phyloP scores from a whole-genome alignment of 2,329 filamentous ascomycete species.

The Claviceps lovelessii region DNA sequence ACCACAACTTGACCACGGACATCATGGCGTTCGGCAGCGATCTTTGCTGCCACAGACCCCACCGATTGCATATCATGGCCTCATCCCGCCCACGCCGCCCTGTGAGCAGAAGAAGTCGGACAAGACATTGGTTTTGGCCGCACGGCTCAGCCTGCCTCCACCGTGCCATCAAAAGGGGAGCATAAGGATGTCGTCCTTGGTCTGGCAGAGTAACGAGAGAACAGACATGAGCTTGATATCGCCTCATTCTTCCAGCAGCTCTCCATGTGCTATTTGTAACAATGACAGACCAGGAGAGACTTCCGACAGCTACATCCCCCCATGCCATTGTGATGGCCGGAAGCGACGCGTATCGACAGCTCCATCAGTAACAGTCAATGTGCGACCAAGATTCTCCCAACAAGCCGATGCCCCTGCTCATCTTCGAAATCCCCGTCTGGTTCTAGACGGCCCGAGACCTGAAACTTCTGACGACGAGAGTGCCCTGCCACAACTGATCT shows the following conservation, averaged over 20 bases:
- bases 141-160: not conserved
- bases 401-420: too few relatives aligned
- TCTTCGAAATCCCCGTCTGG: not conserved
- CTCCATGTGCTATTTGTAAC: not conserved
- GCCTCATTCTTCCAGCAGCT: too few relatives aligned
- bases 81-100: slow-evolving; percentile 17
- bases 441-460: not conserved
- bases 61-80: slow-evolving; percentile 18
- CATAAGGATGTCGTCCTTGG: not conserved
- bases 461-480: slow-evolving; percentile 6
- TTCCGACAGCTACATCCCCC: not conserved
- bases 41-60: slow-evolving; percentile 15
- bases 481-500: slow-evolving; percentile 6
- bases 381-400: too few relatives aligned
- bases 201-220: not conserved
- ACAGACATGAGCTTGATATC: not conserved
- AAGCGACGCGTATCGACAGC: not conserved
- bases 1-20: slow-evolving; percentile 4
- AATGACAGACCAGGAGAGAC: not conserved
- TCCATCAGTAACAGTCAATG: too few relatives aligned
- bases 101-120: slow-evolving; percentile 5
- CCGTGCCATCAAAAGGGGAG: not conserved
- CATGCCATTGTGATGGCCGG: not conserved
- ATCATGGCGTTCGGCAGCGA: not conserved
- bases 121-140: slow-evolving; percentile 3